phyloP scores from a whole-genome alignment of 2,329 filamentous ascomycete species.

The Fusarium beomiforme region DNA sequence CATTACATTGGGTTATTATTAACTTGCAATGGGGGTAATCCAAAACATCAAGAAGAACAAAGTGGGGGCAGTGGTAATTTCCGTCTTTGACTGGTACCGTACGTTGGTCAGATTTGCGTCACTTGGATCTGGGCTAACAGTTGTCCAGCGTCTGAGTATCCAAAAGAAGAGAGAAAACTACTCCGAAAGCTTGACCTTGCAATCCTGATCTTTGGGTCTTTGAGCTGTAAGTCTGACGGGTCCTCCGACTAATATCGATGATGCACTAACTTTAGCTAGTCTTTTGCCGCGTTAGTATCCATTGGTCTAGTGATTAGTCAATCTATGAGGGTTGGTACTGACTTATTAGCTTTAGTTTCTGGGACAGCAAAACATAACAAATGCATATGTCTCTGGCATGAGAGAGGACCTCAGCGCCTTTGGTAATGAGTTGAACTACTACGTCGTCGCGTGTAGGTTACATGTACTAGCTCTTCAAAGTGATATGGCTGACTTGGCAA shows the following conservation, averaged over 20 bases:
- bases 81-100: slow-evolving; percentile 8
- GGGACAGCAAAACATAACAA: neutral
- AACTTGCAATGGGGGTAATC: neutral
- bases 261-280: neutral
- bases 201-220: neutral
- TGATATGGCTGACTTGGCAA: fast-evolving
- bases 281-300: neutral
- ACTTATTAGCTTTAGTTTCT: neutral
- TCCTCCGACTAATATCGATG: no score
- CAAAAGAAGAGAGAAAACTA: neutral
- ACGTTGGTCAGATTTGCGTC: fast-evolving
- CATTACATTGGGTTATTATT: fast-evolving
- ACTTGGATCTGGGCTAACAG: fast-evolving
- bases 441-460: neutral
- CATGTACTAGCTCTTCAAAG: fast-evolving
- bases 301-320: fast-evolving
- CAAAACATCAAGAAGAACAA: neutral
- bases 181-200: slow-evolving; percentile 1
- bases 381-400: slow-evolving; percentile 5
- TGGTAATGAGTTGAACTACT: slow-evolving; percentile 1
- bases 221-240: neutral
- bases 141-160: neutral
- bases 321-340: fast-evolving
- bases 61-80: neutral
- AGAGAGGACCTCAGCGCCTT: neutral